phyloP scores from a whole-genome alignment of 768 basidiomycete species.

The Mycena vitilis region DNA sequence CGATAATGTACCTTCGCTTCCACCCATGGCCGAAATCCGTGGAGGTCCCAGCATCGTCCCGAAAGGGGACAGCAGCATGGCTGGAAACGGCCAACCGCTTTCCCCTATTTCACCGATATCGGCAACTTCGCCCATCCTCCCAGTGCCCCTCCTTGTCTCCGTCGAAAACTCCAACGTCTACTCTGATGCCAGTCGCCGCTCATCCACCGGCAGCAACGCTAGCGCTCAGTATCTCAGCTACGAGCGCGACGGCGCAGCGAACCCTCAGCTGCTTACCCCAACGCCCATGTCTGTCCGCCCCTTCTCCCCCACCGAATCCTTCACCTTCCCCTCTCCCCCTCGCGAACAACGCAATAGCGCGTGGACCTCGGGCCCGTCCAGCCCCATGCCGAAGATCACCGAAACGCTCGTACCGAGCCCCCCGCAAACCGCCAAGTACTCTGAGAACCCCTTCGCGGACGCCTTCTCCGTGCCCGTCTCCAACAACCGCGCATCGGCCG shows the following conservation, averaged over 20 bases:
- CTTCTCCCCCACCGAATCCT: constrained; percentile 75
- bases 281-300: constrained; percentile 74
- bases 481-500: constrained; percentile 28
- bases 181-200: constrained; percentile 27
- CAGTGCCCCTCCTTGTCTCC: constrained; percentile 47
- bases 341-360: constrained; percentile 36
- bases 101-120: constrained; percentile 30
- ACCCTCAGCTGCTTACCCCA: constrained; percentile 31
- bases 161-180: constrained; percentile 43
- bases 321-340: constrained; percentile 76
- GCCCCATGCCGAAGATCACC: constrained; percentile 17
- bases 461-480: constrained; percentile 37
- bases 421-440: constrained; percentile 33
- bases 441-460: constrained; percentile 51
- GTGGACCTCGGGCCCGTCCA: background rate
- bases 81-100: constrained; percentile 29
- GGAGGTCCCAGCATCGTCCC: constrained; percentile 42
- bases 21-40: constrained; percentile 68
- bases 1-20: constrained; percentile 44
- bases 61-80: constrained; percentile 33
- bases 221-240: constrained; percentile 54
- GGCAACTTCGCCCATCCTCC: constrained; percentile 31
- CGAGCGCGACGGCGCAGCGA: constrained; percentile 29
- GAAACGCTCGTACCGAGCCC: constrained; percentile 27
- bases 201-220: constrained; percentile 44